Conservation (phyloP, 495 filamentous ascomycete genomes). For the Penicillium canescens region DNA sequence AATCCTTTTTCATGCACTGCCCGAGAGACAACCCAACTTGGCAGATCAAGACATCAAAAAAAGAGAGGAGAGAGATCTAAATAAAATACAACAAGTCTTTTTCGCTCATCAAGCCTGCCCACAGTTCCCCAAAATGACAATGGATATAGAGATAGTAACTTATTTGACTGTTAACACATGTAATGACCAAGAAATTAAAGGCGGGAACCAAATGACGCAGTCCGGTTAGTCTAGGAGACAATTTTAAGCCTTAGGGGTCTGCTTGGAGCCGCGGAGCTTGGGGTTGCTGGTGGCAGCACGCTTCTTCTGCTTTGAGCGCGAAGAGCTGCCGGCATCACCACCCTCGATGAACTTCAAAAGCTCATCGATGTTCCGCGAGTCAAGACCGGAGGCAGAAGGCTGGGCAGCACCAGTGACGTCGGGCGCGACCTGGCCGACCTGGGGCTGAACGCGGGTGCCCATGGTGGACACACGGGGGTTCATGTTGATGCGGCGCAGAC, state of each 20-base stretch:
- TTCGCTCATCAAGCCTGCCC: constrained; percentile 37
- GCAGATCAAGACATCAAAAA: constrained; percentile 15
- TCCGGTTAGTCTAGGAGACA: not conserved
- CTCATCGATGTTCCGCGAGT: constrained; percentile 81
- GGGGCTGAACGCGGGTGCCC: constrained; percentile 51
- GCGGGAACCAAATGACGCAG: constrained; percentile 5
- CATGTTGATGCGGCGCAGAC: constrained; percentile 60
- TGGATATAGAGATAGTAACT: constrained; percentile 23
- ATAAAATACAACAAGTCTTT: constrained; percentile 30
- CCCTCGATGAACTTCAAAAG: constrained; percentile 86
- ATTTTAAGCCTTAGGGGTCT: constrained; percentile 35
- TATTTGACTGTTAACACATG: constrained; percentile 39
- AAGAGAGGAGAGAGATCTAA: constrained; percentile 46
- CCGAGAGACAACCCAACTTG: constrained; percentile 23
- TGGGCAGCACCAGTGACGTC: constrained; percentile 42
- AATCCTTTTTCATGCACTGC: constrained; percentile 37
- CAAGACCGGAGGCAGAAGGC: constrained; percentile 45
- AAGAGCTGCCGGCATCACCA: constrained; percentile 50
- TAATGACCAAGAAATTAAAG: constrained; percentile 26
- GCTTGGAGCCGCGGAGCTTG: constrained; percentile 60
- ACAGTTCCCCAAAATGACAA: constrained; percentile 25
- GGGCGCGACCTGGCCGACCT: constrained; percentile 54
- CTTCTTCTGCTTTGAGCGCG: constrained; percentile 64
- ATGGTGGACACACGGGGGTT: constrained; percentile 53
- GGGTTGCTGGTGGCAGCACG: constrained; percentile 65